Base-by-base conservation (phyloP, 164 flowering plant species). In the Berberis vulgaris region DNA sequence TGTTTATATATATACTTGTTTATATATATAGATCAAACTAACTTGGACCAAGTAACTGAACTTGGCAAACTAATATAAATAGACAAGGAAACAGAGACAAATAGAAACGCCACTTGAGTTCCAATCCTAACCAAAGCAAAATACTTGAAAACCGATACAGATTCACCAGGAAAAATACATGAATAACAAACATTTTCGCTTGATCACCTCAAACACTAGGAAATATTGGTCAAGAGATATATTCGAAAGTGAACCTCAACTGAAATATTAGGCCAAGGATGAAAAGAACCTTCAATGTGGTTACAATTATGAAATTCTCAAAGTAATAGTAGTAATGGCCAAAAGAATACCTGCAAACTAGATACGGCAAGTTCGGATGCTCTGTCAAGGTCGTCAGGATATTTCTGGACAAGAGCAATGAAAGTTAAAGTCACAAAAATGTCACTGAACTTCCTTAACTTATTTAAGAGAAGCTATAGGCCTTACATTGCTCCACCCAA, bases 401-500 rank as follows among this genome's bases (percentile, higher is more conserved):
- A 86, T 77, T 83, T 95, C 99, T 95, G 78, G 26, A 76, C 12
- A 68, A 56, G 3, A 78, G 7, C 72, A 63, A 62, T 52, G 38
- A 7, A 41, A 45, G 43, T 7, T 26, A 9, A 42, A 0, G 45
- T 39, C 9, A 43, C 8, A 42, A 45, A 39, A 38, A 41, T 4
- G 12, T 8, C 43, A 10, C 39, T 57, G 42, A 44, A 4, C 58
- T 11, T 8, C 6, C 44, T 43, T 41, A 52, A 38, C 2, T 41
- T 10, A 62, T 13, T 26, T 62, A 40, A 39, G 2, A 41, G 5
- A 41, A 50, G 5, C 38, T 39, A 45, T 13, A 57, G 61, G 59
- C 58, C 71, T 81, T 86, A 95, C 99, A 81, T 95, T 91, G 79
- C 96, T 95, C 99, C 99, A 91, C 72, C 99, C 99, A 65, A 95